Evolutionary conservation across 2,329 filamentous ascomycete species (phyloP), one percentile per base, ranked within the genome.

Genomic region (Aspergillus amoenus): DNA sequence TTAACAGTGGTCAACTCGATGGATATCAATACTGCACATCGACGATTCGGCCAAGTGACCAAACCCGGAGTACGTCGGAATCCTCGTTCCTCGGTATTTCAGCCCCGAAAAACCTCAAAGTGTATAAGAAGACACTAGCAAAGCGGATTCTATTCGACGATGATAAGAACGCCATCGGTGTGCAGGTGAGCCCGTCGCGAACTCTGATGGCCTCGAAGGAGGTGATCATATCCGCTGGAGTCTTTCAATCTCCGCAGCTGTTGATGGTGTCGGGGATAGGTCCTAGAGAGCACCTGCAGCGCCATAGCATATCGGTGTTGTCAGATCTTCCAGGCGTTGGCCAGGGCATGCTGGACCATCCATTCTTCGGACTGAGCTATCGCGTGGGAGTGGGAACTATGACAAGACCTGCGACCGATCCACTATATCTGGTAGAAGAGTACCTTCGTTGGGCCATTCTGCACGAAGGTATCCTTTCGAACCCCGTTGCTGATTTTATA

Each of bases 221-320:
- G 61, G 76, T 78, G 5, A 76, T 79, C 40, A 57, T 86, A 8
- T 76, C 80, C 1, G 80, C 78, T 1, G 84, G 83, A 3, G 73
- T 77, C 4, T 82, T 81, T 63, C 81, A 84, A 61, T 81, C 78
- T 15, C 61, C 61, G 1, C 61, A 64, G 47, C 51, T 64, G 1
- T 71, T 84, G 8, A 81, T 82, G 71, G 73, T 82, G 2, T 81
- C 78, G 17, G 82, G 82, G 1, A 67, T 79, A 49, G 81, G 81
- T 0, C 80, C 80, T 2, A 42, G 55, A 4, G 61, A 62, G 0
- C 59, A 62, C 1, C 60, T 74, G 6, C 22, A 66, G 6, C 30
- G 66, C 3, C 61, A 71, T 48, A 57, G 55, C 1, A 74, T 74
- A 11, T 41, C 63, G 0, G 57, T 71, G 2, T 32, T 76, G 8